Evolutionary conservation across 148 eudicot species (phyloP), one percentile per base, ranked within the genome.

Genomic region (Camellia granthamiana): DNA sequence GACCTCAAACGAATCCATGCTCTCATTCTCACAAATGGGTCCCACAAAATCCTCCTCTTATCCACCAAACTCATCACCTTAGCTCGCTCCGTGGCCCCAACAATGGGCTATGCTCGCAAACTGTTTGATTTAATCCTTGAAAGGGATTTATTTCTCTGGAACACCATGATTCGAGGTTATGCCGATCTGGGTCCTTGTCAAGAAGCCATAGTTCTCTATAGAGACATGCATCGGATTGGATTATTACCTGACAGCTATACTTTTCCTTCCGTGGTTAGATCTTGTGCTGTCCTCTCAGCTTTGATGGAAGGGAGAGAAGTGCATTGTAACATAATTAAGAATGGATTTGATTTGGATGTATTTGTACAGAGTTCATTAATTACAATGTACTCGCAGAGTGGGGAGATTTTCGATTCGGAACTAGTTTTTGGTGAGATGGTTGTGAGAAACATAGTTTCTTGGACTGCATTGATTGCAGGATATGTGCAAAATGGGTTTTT

Each of bases 41-140:
- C 43, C 52, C 83, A 67, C 42, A 1, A 44, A 47, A 77, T 30
- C 74, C 80, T 70, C 12, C 75, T 52, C 0, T 43, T 77, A 4
- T 70, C 80, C 11, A 77, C 84, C 15, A 77, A 82, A 82, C 62
- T 82, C 80, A 19, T 77, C 72, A 52, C 52, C 15, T 2, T 77
- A 7, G 77, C 80, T 0, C 43, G 69, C 10, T 61, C 38, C 14
- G 19, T 66, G n/a, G 44, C 76, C 60, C 69, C 76, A 18, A 60
- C 76, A 5, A 77, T 82, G 84, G 82, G 66, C 7, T 84, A 84
- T 67, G 86, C 86, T 9, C 86, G 86, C 23, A 67, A 66, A 23
- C 69, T 84, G 86, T 84, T 84, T 41, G 79, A 84, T 42, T 8
- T 2, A 67, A 67, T 62, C 76, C 76, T 72, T 10, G 30, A 73